Evolutionary conservation across 768 basidiomycete genomes (phyloP), one percentile per base, ranked within the genome.

Genomic region (Lepiota subincarnata): DNA sequence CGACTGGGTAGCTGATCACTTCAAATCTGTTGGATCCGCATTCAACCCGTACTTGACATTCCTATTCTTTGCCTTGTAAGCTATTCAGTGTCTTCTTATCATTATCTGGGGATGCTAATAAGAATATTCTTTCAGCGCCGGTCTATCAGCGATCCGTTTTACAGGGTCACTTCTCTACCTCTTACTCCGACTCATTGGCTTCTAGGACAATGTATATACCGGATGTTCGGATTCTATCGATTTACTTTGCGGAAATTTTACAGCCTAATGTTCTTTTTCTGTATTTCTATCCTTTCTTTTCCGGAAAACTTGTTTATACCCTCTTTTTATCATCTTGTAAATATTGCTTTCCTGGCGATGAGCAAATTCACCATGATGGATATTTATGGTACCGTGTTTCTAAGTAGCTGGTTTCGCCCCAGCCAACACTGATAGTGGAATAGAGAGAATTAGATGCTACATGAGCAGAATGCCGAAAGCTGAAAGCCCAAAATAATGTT

Each of bases 21-120:
- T 76, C 43, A 67, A 64, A n/a, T 66, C 70, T 0, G 70, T 72
- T 3, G 73, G 77, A 53, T 72, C 80, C 12, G 75, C 76, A 19
- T 93, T 94, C 74, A 95, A 95, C 63, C 91, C 92, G n/a, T 95
- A 94, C 68, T 78, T 91, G 45, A 82, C 80, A 24, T 87, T 91
- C 74, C 77, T 94, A 50, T 94, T 95, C 77, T 83, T 68, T 59
- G 74, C 73, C 50, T 66, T 76, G 74, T 78, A 64, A 58, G 76
- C 8, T 22, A 48, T 38, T 5, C 20, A 20, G 16, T 10, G 16
- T 53, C 43, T 36, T 37, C 39, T 42, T 18, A 37, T 60, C n/a
- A 24, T 12, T 43, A 20, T 44, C 37, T 60, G 14, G 14, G 53
- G 18, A n/a, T 39, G 34, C 38, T 39, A 36, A 55, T 14, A 7